Evolutionary conservation across 1,139 yeast species (phyloP).

Genomic region (Lodderomyces jiufengensis): DNA sequence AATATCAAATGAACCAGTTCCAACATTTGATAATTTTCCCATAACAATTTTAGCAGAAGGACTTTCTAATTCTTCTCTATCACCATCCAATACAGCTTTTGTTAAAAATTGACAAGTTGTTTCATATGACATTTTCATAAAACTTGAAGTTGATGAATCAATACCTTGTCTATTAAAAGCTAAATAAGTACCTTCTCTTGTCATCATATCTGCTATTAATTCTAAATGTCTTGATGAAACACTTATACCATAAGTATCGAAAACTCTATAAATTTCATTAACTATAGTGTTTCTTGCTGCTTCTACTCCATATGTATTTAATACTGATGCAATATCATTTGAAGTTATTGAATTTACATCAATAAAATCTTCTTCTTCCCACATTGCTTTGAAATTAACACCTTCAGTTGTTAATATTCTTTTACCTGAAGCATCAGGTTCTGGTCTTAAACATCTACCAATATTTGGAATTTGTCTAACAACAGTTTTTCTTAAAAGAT

Average conservation of each 20-base stretch:
- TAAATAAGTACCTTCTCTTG: conserved; percentile 93
- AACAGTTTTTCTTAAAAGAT: conserved; percentile 83
- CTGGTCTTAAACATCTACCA: conserved; percentile 91
- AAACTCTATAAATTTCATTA: conserved; percentile 91
- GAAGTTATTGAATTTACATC: conserved; percentile 85
- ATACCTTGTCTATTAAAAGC: conserved; percentile 99
- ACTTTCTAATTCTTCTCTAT: conserved; percentile 79
- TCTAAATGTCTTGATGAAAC: conserved; percentile 94
- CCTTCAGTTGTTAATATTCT: conserved; percentile 93
- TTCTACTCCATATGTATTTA: conserved; percentile 94
- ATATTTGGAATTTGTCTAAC: conserved; percentile 90
- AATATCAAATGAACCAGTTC: conserved; percentile 95
- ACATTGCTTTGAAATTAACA: conserved; percentile 95
- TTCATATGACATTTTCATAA: conserved; percentile 99
- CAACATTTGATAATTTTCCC: conserved; percentile 89
- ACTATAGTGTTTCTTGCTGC: conserved; percentile 98
- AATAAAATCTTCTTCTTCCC: conserved; percentile 94
- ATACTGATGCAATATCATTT: conserved; percentile 89
- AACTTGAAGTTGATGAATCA: conserved; percentile 90
- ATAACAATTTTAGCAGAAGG: conserved; percentile 95
- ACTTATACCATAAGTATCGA: conserved; percentile 92
- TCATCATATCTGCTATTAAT: conserved; percentile 98
- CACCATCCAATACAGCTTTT: conserved; percentile 92
- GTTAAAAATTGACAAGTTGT: conserved; percentile 97
- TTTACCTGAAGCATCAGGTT: conserved; percentile 48